Base-by-base conservation (phyloP, 768 basidiomycete genomes). In the Leucosporidium creatinivorum region DNA sequence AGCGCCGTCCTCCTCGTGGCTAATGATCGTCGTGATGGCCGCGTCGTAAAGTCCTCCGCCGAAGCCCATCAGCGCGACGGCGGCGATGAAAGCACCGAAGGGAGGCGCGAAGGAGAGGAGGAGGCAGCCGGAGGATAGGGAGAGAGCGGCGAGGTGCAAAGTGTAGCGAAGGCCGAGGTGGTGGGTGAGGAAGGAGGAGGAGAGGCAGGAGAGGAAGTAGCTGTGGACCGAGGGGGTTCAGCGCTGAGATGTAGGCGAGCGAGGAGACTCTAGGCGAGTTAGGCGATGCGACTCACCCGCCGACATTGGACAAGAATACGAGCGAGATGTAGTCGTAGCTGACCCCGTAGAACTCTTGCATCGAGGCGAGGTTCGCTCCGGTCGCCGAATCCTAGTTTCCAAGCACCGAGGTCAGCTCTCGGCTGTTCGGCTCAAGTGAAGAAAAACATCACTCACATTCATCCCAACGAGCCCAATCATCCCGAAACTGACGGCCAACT, bases 31-130 rank as follows among this genome's bases (percentile, higher is more conserved):
- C 3, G 67, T 72, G n/a, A 70, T 58, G 3, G 50, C 28, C 2
- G 66, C 51, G 44, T 74, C 73, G 67, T 68, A 74, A 1, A 74
- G 30, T 0, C 73, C 73, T 1, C 52, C 18, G 0, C 73, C 73
- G 33, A 72, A 64, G 0, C 73, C 73, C 0, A 74, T 31, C 19
- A 72, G 63, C 1, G 55, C 63, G 23, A 74, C 65, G 1, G 52
- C 48, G 58, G 61, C 12, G 55, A 70, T 44, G 39, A 69, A 72
- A 21, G 60, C 70, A 3, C 55, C 49, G 56, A 70, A 74, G 1
- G 70, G 70, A 15, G 73, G 73, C 0, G 69, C 59, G 21, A 65
- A 12, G 4, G 61, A 33, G 44, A 72, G 65, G 12, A 62, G 33
- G 49, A 70, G 19, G 58, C 67, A 64, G 26, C 66, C 73, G 5